Evolutionary conservation across 768 basidiomycete genomes (phyloP), one percentile per base, ranked within the genome.

Genomic region (Tephrocybe sp.): DNA sequence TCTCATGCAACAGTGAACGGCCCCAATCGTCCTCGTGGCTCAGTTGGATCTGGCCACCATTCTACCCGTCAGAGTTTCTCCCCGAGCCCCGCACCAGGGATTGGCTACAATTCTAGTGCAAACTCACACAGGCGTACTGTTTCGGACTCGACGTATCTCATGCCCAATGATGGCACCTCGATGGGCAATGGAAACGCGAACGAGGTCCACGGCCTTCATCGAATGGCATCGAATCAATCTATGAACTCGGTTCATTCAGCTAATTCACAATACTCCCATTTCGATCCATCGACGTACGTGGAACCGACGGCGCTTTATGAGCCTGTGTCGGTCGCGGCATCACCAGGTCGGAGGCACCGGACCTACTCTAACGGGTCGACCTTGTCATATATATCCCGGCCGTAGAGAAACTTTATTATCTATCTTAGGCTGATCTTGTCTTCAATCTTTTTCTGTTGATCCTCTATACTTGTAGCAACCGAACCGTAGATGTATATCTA

Each of bases 251-350:
- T 40, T 2, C 40, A 34, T 32, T 57, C 56, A 18, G 47, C 40
- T 6, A 43, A 43, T 32, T 57, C 56, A 8, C 50, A 45, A 43
- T 58, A 58, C 30, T 25, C 45, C 12, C 45, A 20, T 39, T 58
- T 45, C n/a, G 45, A 54, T 24, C 45, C 33, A 3, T 21, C n/a
- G 15, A 24, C 41, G 9, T 58, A 58, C 42, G 23, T 45, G 46
- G 56, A 58, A 15, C 56, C 56, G 21, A 53, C 32, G 4, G 37
- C 37, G 10, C 28, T 43, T 26, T 54, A 34, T 26, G n/a, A 30
- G 4, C 40, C 56, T 18, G 45, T 44, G 0, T 33, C 26, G 10
- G 39, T 36, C 8, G 24, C 45, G 4, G 32, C 18, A n/a, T 23
- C 25, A 18, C n/a, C 7, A 45, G 3, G 26, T 20, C 3, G 38